Evolutionary conservation across 2,329 filamentous ascomycete species (phyloP).

Genomic region (Claviceps pazoutovae): DNA sequence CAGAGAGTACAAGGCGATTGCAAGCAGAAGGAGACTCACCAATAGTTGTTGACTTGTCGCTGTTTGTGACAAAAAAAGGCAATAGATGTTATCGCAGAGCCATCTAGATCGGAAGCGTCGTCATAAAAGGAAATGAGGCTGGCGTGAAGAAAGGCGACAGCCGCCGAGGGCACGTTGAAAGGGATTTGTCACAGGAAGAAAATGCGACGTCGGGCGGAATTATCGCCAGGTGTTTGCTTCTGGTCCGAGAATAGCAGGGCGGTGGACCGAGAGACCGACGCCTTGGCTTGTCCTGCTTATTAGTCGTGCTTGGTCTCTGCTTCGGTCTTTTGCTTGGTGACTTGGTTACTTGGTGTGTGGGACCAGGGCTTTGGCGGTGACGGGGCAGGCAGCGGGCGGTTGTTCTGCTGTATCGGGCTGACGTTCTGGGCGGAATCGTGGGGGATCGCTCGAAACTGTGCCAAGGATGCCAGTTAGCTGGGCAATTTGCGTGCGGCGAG

Average conservation of each 20-base stretch:
- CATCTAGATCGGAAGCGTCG: conserved; percentile 3
- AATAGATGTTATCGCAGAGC: conserved; percentile 1
- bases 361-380: neutral
- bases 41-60: neutral
- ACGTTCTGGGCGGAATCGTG: neutral
- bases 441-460: neutral
- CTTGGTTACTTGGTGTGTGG: neutral
- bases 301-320: neutral
- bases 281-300: neutral
- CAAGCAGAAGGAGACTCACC: neutral
- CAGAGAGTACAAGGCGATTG: neutral
- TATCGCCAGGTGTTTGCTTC: conserved; percentile 4
- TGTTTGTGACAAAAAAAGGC: neutral
- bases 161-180: neutral
- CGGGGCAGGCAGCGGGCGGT: neutral
- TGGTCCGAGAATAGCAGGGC: neutral
- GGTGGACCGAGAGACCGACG: neutral
- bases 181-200: conserved; percentile 1
- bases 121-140: neutral
- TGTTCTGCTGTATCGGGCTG: neutral
- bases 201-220: conserved; percentile 7
- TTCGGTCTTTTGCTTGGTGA: neutral
- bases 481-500: neutral
- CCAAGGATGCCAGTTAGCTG: neutral
- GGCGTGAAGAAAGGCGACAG: neutral